These are phyloP conservation scores for Aspergillus piperis DNA, from an alignment of 2,329 filamentous ascomycete species.

Conservation along the genomic window DNA sequence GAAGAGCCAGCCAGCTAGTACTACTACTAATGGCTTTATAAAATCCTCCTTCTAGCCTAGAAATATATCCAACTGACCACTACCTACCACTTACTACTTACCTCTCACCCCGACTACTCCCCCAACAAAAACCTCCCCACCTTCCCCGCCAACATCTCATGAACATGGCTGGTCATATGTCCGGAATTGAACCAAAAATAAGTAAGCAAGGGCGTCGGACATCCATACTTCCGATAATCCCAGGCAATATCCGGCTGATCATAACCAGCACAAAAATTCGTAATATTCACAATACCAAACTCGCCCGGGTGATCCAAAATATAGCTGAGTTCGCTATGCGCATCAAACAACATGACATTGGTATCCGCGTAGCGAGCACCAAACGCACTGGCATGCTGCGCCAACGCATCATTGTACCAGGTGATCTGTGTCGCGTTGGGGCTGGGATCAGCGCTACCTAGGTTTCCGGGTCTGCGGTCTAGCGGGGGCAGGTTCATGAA, in stretches of 20 bases:
- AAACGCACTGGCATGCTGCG: conserved; percentile 39
- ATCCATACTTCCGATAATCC: conserved; percentile 50
- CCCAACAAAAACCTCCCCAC: conserved; percentile 18
- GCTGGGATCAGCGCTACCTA: conserved; percentile 33
- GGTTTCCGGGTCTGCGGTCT: conserved; percentile 47
- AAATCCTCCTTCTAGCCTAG: too few species aligned
- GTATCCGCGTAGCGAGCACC: conserved; percentile 32
- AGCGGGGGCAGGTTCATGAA: conserved; percentile 56
- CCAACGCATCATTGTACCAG: conserved; percentile 48
- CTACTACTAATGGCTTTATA: too few species aligned
- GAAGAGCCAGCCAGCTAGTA: too few species aligned
- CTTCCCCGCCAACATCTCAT: conserved; percentile 40
- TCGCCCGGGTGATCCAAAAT: conserved; percentile 45
- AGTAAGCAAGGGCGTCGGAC: conserved; percentile 41
- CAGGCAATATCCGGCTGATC: conserved; percentile 49
- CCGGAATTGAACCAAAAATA: conserved; percentile 55
- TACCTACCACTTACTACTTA: background rate
- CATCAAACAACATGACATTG: conserved; percentile 49
- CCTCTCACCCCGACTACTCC: conserved; percentile 9
- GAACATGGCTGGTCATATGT: conserved; percentile 48
- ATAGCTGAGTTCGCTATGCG: conserved; percentile 43
- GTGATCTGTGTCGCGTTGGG: conserved; percentile 52
- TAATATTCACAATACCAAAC: conserved; percentile 51
- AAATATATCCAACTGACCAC: background rate
- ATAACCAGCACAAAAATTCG: conserved; percentile 48